Percentiles rank a stretch among this genome's conserved stretches.
Evolutionary conservation across 2,329 filamentous ascomycete species (phyloP).

Genomic region (Fusarium bactridioides): DNA sequence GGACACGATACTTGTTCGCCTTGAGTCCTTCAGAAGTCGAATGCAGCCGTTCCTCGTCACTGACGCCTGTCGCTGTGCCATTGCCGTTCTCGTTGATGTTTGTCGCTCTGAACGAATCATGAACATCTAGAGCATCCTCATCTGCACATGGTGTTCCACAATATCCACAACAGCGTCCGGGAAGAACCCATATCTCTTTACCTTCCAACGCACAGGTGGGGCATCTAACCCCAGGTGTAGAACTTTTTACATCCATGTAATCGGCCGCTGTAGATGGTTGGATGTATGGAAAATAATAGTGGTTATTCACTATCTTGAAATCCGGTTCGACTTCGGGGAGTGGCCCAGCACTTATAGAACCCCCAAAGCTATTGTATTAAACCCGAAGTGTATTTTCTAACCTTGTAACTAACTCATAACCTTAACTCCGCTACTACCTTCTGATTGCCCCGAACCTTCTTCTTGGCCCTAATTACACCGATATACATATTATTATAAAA

Average conservation of each 20-base stretch:
- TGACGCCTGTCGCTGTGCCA: fast-evolving
- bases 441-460: too few species aligned
- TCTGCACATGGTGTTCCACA: neutral
- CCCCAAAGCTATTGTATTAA: too few species aligned
- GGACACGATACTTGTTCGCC: fast-evolving
- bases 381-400: too few species aligned
- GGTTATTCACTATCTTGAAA: too few species aligned
- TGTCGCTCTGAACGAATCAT: too few species aligned
- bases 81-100: fast-evolving
- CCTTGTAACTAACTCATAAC: too few species aligned
- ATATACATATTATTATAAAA: too few species aligned
- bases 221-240: fast-evolving
- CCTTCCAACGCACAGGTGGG: fast-evolving
- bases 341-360: too few species aligned
- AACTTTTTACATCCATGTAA: fast-evolving
- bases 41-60: fast-evolving
- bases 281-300: too few species aligned
- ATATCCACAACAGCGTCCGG: fast-evolving
- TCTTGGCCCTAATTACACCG: too few species aligned
- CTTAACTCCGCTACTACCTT: too few species aligned
- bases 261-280: fast-evolving
- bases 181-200: neutral
- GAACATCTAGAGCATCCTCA: fast-evolving
- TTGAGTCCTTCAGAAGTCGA: fast-evolving
- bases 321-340: too few species aligned